Evolutionary conservation across 352 stramenopile genomes (phyloP).

Genomic region (Phytophthora pisi): DNA sequence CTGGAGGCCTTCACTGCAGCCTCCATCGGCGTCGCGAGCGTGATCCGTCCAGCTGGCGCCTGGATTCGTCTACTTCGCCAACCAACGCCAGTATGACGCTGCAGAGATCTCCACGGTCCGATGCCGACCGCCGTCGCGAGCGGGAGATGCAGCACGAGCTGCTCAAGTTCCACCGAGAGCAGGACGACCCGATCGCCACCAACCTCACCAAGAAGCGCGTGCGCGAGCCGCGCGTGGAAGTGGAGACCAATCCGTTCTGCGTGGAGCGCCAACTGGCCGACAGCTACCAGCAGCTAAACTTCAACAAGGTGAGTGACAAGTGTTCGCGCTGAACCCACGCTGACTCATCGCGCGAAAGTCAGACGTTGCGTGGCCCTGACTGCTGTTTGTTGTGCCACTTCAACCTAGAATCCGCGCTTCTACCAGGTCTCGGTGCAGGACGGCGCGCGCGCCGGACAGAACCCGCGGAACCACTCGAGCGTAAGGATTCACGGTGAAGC

Average conservation of each 20-base stretch:
- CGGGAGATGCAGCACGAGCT: constrained; percentile 77
- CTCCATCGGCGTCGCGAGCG: constrained; percentile 2
- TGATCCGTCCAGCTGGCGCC: constrained; percentile 23
- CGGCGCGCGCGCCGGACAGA: constrained; percentile 49
- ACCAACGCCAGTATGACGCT: constrained; percentile 16
- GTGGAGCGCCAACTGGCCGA: constrained; percentile 76
- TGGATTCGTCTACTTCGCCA: constrained; percentile 6
- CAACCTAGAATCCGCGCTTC: constrained; percentile 71
- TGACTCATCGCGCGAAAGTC: constrained; percentile 2
- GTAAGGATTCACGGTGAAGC: constrained; percentile 39
- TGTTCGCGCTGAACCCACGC: not conserved
- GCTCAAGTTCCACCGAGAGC: constrained; percentile 65
- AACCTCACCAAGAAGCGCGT: constrained; percentile 71
- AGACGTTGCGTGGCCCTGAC: constrained; percentile 19
- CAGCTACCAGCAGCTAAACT: constrained; percentile 69
- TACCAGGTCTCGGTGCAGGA: constrained; percentile 63
- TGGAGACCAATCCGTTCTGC: constrained; percentile 77
- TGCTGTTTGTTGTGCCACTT: constrained; percentile 13
- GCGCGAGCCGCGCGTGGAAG: constrained; percentile 57
- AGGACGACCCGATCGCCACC: constrained; percentile 49
- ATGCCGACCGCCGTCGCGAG: constrained; percentile 46
- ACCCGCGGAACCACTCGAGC: constrained; percentile 79
- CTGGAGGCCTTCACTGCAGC: not conserved
- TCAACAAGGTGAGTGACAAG: constrained; percentile 69
- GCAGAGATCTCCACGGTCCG: constrained; percentile 20